Base-by-base conservation (phyloP, 1,284 basidiomycete genomes). In the Puccinia triticina region DNA sequence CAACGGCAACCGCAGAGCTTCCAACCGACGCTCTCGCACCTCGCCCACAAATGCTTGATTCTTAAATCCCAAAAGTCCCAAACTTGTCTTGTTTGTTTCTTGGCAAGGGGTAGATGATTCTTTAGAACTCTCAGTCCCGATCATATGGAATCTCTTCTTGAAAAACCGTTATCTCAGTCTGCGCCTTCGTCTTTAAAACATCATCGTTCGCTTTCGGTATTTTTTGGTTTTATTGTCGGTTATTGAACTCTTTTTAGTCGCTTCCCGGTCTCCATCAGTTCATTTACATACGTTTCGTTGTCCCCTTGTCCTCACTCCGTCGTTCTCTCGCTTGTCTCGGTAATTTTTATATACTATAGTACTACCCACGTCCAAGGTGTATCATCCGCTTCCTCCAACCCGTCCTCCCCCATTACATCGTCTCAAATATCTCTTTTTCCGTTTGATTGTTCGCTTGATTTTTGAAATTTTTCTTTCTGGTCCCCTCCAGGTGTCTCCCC, bases 21-120 rank as follows among this genome's bases (percentile, higher is more conserved):
- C 40, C 8, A 34, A 43, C 48, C 71, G 71, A 26, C 43, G 71
- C 18, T n/a, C 71, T 16, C 71, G 71, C 4, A 55, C 71, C 29
- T 23, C 37, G 2, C 69, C 46, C 64, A 26, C 64, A 26, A 23
- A 67, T 18, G 34, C 40, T 67, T 67, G 32, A 67, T 67, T 18
- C 14, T 5, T 29, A n/a, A 55, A 8, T n/a, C 8, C n/a, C 10
- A n/a, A 57, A 57, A n/a, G n/a, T 57, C 55, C 55, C 4, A n/a
- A 1, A 59, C 21, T 59, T 59, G 29, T 29, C 29, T 29, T 53
- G n/a, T n/a, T n/a, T n/a, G n/a, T n/a, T n/a, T n/a, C n/a, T n/a
- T n/a, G n/a, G n/a, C n/a, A n/a, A n/a, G n/a, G n/a, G n/a, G 40
- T 43, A 43, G 40, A 4, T 43, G 4, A 7, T 12, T 43, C 40